Base-by-base conservation (phyloP, 495 filamentous ascomycete species). In the Tuber magnatum region DNA sequence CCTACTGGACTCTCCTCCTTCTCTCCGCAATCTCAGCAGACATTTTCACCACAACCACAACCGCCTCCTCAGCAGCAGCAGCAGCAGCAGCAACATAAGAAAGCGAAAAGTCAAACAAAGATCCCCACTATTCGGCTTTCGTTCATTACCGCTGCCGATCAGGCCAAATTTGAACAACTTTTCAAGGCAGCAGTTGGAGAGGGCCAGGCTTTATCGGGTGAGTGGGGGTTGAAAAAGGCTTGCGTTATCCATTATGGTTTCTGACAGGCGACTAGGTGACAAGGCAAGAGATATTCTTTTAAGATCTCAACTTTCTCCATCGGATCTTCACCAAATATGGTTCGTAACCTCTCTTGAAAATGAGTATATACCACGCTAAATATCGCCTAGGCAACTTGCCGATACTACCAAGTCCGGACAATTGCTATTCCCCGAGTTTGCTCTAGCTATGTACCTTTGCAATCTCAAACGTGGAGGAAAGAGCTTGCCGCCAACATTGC, bases 401-500 rank as follows among this genome's bases (percentile, higher is more conserved):
- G 96, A 99, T 85, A 97, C 96, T 2, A 99, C 96, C 16, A 94
- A 94, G 85, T 94, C 94, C 6, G 96, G 96, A 24, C 94, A 97
- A 83, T 87, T 99, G 61, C 91, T 97, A 77, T 99, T 99, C 84
- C 96, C 96, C 41, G 96, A 99, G 84, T 98, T 99, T 76, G 96
- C 95, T 18, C 86, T 99, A 70, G 93, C 96, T 65, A 97, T 99
- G 96, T 99, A 99, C 82, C 90, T 99, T 32, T 99, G 96, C 86
- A 98, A 97, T 78, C 81, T 98, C 78, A 93, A 92, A 84, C 86
- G 97, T 24, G 92, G 92, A 24, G 94, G 94, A 42, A 97, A 97
- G 83, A 85, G 89, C 0, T 81, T 99, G 16, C 96, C 96, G 2
- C 79, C 86, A 1, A 82, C 82, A 20, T 85, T 99, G 4, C 94